phyloP scores from a whole-genome alignment of 2,329 filamentous ascomycete genomes.

The Aspergillus fischeri region DNA sequence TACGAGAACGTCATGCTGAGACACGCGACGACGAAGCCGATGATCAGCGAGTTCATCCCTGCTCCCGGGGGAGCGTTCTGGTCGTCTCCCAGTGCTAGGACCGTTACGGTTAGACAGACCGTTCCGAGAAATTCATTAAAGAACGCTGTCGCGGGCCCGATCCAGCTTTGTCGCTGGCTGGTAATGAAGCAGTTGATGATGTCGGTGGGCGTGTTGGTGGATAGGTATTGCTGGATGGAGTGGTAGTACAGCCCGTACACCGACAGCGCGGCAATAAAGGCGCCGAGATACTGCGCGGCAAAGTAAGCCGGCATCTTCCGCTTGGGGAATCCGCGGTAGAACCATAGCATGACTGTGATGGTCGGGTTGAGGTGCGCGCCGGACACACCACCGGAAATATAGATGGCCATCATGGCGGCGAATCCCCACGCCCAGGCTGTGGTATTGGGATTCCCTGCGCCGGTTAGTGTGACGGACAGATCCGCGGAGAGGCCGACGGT shows the following conservation, averaged over 20 bases:
- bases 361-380: constrained; percentile 46
- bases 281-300: constrained; percentile 50
- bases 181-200: constrained; percentile 45
- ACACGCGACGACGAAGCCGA: constrained; percentile 41
- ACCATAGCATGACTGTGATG: constrained; percentile 43
- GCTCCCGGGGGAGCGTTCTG: constrained; percentile 47
- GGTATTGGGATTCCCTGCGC: constrained; percentile 42
- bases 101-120: constrained; percentile 36
- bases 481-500: constrained; percentile 50
- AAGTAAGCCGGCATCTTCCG: constrained; percentile 50
- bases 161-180: constrained; percentile 38
- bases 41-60: constrained; percentile 50
- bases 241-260: constrained; percentile 43
- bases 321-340: constrained; percentile 52
- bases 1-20: constrained; percentile 39
- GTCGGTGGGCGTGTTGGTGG: constrained; percentile 21
- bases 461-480: constrained; percentile 40
- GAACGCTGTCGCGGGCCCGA: constrained; percentile 39
- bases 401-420: constrained; percentile 50
- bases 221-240: constrained; percentile 31
- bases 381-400: constrained; percentile 46
- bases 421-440: constrained; percentile 51
- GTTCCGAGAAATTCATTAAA: constrained; percentile 48
- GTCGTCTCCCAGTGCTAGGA: constrained; percentile 46
- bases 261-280: constrained; percentile 47